phyloP scores from a whole-genome alignment of 139 green algal species.

The Helicosporidium sp. region DNA sequence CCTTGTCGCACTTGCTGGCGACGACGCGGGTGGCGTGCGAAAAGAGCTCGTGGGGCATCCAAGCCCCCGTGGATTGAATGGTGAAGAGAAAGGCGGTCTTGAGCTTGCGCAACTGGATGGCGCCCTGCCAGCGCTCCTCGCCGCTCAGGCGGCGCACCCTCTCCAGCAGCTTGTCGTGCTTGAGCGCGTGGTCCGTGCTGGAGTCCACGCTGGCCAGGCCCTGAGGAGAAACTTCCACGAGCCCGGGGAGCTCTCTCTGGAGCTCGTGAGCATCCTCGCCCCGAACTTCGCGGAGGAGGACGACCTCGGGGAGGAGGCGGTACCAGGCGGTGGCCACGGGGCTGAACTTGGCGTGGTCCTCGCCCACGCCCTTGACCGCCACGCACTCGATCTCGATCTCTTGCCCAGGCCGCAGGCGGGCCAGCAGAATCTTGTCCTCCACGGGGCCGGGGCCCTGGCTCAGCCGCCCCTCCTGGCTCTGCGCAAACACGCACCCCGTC shows the following conservation, averaged over 20 bases:
- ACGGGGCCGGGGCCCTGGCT: slow-evolving; percentile 20
- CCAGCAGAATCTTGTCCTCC: slow-evolving; percentile 76
- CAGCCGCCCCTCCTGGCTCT: slow-evolving; percentile 26
- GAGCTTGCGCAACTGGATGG: slow-evolving; percentile 52
- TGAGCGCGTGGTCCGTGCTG: too few relatives aligned
- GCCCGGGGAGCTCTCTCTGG: slow-evolving; percentile 22
- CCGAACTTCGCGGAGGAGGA: slow-evolving; percentile 32
- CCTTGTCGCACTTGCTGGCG: slow-evolving; percentile 45
- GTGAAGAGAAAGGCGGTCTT: slow-evolving; percentile 97
- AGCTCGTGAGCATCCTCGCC: slow-evolving; percentile 35
- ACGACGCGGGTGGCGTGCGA: slow-evolving; percentile 47
- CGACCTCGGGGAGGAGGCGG: slow-evolving; percentile 63
- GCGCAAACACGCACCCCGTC: slow-evolving; percentile 45
- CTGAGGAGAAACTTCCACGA: too few relatives aligned
- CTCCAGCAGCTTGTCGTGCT: slow-evolving; percentile 37
- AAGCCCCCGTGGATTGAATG: slow-evolving; percentile 71
- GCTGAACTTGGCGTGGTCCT: slow-evolving; percentile 93
- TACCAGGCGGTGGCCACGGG: slow-evolving; percentile 91
- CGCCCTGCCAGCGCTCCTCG: slow-evolving; percentile 25
- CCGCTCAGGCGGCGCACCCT: slow-evolving; percentile 40
- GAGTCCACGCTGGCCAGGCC: too few relatives aligned
- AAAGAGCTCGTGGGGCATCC: slow-evolving; percentile 52
- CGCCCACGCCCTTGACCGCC: slow-evolving; percentile 62
- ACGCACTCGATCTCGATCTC: slow-evolving; percentile 80
- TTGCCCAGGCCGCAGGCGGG: slow-evolving; percentile 62